Evolutionary conservation across 75 land plant genomes (phyloP).

Genomic region (Larix kaempferi): DNA sequence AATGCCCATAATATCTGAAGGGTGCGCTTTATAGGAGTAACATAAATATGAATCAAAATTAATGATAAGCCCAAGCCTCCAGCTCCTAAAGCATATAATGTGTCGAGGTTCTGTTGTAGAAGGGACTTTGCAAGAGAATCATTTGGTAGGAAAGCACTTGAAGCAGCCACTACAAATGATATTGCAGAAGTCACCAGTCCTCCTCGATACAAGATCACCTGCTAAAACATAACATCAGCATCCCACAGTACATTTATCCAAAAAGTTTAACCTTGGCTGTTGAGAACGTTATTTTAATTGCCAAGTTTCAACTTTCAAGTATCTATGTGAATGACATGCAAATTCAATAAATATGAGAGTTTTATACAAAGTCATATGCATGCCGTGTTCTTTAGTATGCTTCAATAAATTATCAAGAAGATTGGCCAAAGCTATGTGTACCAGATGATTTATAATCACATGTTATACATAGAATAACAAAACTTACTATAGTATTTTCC

Average conservation of each 20-base stretch:
- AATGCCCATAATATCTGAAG: conserved; percentile 85
- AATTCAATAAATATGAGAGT: neutral
- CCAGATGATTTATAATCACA: neutral
- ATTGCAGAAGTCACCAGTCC: conserved; percentile 86
- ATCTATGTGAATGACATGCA: neutral
- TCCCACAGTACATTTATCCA: neutral
- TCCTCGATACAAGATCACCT: conserved; percentile 82
- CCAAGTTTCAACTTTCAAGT: neutral
- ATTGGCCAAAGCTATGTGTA: neutral
- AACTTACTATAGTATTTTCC: conserved; percentile 3
- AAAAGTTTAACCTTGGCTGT: conserved; percentile 1
- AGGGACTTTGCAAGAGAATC: conserved; percentile 20
- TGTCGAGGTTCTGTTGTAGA: conserved; percentile 38
- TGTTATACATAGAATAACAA: neutral
- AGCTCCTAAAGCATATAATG: conserved; percentile 64
- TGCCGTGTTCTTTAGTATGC: neutral
- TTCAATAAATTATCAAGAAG: neutral
- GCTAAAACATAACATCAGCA: conserved; percentile 12
- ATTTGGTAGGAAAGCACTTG: conserved; percentile 61
- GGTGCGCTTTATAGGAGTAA: conserved; percentile 83
- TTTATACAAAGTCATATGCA: neutral
- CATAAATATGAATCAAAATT: conserved; percentile 88
- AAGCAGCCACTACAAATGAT: conserved; percentile 68
- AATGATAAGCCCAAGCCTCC: conserved; percentile 81
- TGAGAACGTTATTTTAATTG: neutral